Conservation (phyloP, 139 green algal genomes). For the Limnomonas spitsbergensis region DNA sequence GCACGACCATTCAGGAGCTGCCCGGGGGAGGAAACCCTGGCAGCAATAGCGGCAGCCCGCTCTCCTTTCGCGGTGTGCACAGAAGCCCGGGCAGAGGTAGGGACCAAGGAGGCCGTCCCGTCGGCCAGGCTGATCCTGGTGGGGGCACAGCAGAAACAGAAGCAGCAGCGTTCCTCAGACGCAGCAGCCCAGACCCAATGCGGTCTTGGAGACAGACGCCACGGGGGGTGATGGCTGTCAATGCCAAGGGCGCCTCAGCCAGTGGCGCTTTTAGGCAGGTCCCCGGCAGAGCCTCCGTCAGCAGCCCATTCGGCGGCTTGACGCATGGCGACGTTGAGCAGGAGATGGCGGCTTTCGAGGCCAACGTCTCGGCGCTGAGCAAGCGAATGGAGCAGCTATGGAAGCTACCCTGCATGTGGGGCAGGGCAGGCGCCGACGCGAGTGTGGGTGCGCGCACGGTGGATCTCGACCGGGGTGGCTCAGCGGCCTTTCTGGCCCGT, state of each 20-base stretch:
- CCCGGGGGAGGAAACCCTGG: neutral
- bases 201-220: neutral
- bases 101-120: neutral
- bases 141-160: neutral
- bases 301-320: neutral
- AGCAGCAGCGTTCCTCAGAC: neutral
- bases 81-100: too few species aligned
- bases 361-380: neutral
- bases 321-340: neutral
- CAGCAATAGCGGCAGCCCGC: neutral
- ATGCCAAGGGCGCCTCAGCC: too few species aligned
- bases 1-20: neutral
- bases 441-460: too few species aligned
- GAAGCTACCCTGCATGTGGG: neutral
- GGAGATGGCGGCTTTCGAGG: neutral
- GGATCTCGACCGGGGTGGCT: too few species aligned
- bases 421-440: neutral
- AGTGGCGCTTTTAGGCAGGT: neutral
- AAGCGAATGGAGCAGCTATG: neutral
- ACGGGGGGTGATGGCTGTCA: too few species aligned
- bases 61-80: too few species aligned
- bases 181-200: neutral
- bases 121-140: neutral
- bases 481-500: neutral
- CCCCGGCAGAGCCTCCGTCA: neutral